Evolutionary conservation across 1,284 basidiomycete species (phyloP).

Genomic region (Flammula alnicola): DNA sequence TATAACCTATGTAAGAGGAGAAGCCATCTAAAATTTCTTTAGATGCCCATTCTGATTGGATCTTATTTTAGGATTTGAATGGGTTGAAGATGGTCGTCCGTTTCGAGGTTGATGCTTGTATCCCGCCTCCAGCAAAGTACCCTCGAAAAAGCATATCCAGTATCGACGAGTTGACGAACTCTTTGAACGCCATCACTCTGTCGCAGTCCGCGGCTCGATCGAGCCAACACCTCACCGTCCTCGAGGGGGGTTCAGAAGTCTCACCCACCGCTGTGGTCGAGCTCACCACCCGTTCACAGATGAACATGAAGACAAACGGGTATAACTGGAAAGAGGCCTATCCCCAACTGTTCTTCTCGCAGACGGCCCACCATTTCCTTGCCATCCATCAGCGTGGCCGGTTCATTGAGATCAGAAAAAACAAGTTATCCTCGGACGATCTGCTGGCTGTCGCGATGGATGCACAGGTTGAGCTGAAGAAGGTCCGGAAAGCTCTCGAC

Average conservation of each 20-base stretch:
- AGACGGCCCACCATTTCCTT: constrained; percentile 55
- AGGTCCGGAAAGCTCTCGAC: constrained; percentile 44
- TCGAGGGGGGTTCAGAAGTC: constrained; percentile 45
- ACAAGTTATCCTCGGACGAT: constrained; percentile 40
- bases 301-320: constrained; percentile 35
- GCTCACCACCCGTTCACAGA: constrained; percentile 47
- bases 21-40: neutral
- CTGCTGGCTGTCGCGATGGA: constrained; percentile 34
- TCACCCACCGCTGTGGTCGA: constrained; percentile 51
- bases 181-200: constrained; percentile 24
- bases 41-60: constrained; percentile 2
- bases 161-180: constrained; percentile 42
- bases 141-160: constrained; percentile 25
- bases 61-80: constrained; percentile 43
- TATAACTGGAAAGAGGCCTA: constrained; percentile 53
- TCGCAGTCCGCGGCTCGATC: constrained; percentile 15
- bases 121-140: constrained; percentile 30
- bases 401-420: constrained; percentile 48
- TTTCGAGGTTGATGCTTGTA: constrained; percentile 53
- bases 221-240: constrained; percentile 37
- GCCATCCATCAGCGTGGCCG: constrained; percentile 51
- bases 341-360: constrained; percentile 59
- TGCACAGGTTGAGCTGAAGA: constrained; percentile 42
- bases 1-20: constrained; percentile 48
- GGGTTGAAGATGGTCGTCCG: constrained; percentile 55